Evolutionary conservation across 257 asterid species (phyloP).

Genomic region (Marsdenia floribunda): DNA sequence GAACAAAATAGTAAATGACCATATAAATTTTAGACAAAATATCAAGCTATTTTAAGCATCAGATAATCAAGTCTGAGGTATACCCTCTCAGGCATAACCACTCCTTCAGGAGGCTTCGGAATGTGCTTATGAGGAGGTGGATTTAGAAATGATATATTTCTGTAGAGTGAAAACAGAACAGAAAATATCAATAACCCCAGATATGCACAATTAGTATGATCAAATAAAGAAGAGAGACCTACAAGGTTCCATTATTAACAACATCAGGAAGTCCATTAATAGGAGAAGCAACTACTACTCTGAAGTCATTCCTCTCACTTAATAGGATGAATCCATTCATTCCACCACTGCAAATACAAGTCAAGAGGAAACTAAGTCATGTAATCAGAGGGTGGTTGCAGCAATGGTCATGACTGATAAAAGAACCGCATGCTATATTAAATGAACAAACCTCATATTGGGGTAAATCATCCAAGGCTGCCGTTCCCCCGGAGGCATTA

Average conservation of each 20-base stretch:
- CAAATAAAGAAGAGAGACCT: slow-evolving; percentile 28
- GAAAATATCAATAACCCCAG: background rate
- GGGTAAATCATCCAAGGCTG: slow-evolving; percentile 51
- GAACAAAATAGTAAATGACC: slow-evolving; percentile 11
- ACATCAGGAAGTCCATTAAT: slow-evolving; percentile 53
- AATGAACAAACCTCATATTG: slow-evolving; percentile 52
- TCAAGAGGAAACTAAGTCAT: slow-evolving; percentile 13
- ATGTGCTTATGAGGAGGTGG: slow-evolving; percentile 74
- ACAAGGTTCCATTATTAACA: slow-evolving; percentile 56
- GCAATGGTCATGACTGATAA: background rate
- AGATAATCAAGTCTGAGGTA: slow-evolving; percentile 6
- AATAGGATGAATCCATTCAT: slow-evolving; percentile 90
- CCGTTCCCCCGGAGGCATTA: slow-evolving; percentile 29
- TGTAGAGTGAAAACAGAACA: slow-evolving; percentile 27
- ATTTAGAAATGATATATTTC: slow-evolving; percentile 82
- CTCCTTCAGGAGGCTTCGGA: slow-evolving; percentile 70
- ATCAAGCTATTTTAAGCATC: slow-evolving; percentile 3
- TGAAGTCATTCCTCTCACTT: slow-evolving; percentile 59
- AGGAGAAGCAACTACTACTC: slow-evolving; percentile 50
- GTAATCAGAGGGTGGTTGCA: slow-evolving; percentile 8
- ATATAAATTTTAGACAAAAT: background rate
- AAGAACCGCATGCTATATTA: slow-evolving; percentile 8
- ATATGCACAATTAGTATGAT: background rate
- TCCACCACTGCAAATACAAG: slow-evolving; percentile 57
- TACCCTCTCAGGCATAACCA: slow-evolving; percentile 65